phyloP scores from a whole-genome alignment of 176 grass and related monocot genomes.

The Oropetium thomaeum region DNA sequence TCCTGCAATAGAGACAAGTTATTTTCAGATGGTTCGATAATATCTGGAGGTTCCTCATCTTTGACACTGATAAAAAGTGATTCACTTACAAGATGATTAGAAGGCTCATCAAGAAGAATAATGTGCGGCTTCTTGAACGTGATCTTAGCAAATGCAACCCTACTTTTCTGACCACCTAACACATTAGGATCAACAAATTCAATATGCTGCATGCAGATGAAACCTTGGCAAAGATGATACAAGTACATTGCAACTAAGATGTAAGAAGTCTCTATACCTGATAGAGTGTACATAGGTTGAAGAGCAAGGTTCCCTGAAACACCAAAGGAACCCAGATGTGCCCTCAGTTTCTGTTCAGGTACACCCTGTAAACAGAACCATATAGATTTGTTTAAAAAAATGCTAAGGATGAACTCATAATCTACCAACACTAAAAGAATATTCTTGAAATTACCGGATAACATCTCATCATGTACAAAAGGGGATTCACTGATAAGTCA shows the following conservation, averaged over 20 bases:
- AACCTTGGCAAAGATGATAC: background rate
- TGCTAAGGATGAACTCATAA: background rate
- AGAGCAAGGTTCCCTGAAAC: slow-evolving; percentile 91
- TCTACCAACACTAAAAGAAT: background rate
- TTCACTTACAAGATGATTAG: slow-evolving; percentile 91
- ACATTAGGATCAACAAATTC: slow-evolving; percentile 22
- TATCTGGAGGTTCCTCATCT: background rate
- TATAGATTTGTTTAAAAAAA: background rate
- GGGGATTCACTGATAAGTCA: slow-evolving; percentile 83
- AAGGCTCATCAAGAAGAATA: slow-evolving; percentile 93
- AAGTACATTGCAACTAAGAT: background rate
- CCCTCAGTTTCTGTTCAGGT: slow-evolving; percentile 90
- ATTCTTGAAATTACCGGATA: slow-evolving; percentile 68
- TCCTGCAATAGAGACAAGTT: slow-evolving; percentile 48
- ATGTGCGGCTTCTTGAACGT: slow-evolving; percentile 98
- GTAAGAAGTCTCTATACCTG: slow-evolving; percentile 40
- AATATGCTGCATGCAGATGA: background rate
- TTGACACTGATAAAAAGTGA: background rate
- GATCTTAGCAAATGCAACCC: slow-evolving; percentile 93
- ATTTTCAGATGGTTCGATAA: background rate
- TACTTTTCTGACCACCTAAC: slow-evolving; percentile 96
- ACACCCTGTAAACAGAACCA: slow-evolving; percentile 66
- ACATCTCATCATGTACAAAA: slow-evolving; percentile 98
- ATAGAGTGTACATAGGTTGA: slow-evolving; percentile 91
- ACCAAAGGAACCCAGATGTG: slow-evolving; percentile 89